phyloP scores from a whole-genome alignment of 225 moss, liverwort and hornwort genomes.

The Pleurozium schreberi region DNA sequence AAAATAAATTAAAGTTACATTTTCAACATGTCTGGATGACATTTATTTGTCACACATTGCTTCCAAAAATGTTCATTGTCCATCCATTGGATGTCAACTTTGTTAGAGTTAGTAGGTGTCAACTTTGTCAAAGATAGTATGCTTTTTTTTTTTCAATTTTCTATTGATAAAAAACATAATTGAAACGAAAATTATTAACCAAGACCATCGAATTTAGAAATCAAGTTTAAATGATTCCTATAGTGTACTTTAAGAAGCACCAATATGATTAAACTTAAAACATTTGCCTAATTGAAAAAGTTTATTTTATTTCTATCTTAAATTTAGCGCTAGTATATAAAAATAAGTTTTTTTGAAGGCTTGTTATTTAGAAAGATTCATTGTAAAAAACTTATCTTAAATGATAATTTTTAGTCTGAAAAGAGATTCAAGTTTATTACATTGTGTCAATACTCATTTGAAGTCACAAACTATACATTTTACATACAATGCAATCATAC shows the following conservation, averaged over 20 bases:
- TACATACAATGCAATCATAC: background rate
- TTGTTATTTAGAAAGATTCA: background rate
- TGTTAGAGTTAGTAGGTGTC: background rate
- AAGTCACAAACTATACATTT: background rate
- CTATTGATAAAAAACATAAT: too few relatives aligned
- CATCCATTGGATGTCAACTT: fast-evolving
- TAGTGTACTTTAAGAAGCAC: fast-evolving
- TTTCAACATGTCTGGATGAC: background rate
- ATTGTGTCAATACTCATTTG: background rate
- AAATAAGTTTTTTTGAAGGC: fast-evolving
- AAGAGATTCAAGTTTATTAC: background rate
- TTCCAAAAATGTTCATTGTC: too few relatives aligned
- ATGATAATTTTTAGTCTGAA: fast-evolving
- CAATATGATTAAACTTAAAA: background rate
- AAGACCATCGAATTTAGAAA: background rate
- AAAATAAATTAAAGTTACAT: background rate
- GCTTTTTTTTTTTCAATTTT: too few relatives aligned
- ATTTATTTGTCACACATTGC: too few relatives aligned
- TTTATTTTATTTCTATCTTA: background rate
- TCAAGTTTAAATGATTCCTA: background rate
- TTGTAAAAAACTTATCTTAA: fast-evolving
- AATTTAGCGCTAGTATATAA: background rate
- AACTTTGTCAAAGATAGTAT: too few relatives aligned
- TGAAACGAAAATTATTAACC: background rate
- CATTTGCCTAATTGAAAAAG: too few relatives aligned